Conservation (phyloP, 2,329 filamentous ascomycete species). For the Claviceps arundinis region DNA sequence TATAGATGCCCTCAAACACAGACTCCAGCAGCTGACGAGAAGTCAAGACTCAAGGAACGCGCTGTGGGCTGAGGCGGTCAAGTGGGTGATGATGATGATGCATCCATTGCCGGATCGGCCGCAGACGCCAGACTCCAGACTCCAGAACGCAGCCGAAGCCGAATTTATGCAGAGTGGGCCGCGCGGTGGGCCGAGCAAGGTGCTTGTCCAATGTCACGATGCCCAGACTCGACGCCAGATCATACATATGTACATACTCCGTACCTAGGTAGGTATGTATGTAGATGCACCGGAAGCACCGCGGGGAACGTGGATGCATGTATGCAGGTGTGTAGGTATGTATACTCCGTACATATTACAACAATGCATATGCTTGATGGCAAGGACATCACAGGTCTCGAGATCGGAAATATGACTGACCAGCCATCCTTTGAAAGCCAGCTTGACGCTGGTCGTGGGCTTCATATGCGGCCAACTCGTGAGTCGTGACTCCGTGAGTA, state of each 20-base stretch:
- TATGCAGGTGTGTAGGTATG: neutral
- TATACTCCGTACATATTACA: too few relatives aligned
- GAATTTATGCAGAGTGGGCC: neutral
- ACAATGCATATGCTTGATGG: neutral
- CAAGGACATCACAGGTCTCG: too few relatives aligned
- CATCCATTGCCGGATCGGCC: neutral
- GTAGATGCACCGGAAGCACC: neutral
- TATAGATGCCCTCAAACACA: neutral
- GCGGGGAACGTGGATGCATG: neutral
- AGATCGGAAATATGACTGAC: too few relatives aligned
- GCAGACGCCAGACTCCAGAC: too few relatives aligned
- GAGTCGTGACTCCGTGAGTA: too few relatives aligned
- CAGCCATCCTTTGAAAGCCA: too few relatives aligned
- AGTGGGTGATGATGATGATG: neutral
- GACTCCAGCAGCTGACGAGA: too few relatives aligned
- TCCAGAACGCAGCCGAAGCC: neutral
- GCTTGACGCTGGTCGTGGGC: too few relatives aligned
- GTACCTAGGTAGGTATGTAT: too few relatives aligned
- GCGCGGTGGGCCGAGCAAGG: neutral
- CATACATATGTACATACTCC: too few relatives aligned
- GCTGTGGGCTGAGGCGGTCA: neutral
- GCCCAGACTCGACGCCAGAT: neutral
- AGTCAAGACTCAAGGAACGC: too few relatives aligned
- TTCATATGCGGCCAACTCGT: too few relatives aligned
- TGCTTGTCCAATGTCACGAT: neutral